Conservation (phyloP, 495 filamentous ascomycete species). For the Evernia prunastri region DNA sequence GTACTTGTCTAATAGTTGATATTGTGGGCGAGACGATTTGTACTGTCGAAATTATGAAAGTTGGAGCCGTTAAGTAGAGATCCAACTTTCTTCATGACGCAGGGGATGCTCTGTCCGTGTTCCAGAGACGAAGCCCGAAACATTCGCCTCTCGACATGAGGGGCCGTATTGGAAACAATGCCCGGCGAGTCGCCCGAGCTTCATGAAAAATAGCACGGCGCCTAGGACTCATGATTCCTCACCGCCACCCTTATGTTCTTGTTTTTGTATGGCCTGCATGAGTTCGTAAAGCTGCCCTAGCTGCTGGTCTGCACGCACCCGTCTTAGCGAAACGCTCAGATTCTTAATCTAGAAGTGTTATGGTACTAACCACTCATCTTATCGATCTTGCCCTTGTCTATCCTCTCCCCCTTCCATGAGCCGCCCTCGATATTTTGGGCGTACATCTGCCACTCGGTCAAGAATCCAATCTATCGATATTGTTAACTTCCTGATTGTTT, state of each 20-base stretch:
- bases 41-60: background rate
- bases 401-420: conserved; percentile 63
- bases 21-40: background rate
- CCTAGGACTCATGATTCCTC: conserved; percentile 10
- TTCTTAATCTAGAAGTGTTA: conserved; percentile 29
- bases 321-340: conserved; percentile 8
- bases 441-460: conserved; percentile 94
- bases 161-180: background rate
- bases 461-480: conserved; percentile 69
- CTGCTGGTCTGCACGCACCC: conserved; percentile 65
- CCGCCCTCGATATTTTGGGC: conserved; percentile 86
- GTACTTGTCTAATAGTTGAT: background rate
- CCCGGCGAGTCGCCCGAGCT: background rate
- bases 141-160: background rate
- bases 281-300: conserved; percentile 89
- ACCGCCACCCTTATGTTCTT: conserved; percentile 39
- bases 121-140: background rate
- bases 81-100: background rate
- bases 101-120: background rate
- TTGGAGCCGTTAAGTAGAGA: background rate
- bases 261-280: conserved; percentile 74
- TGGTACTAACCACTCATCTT: conserved; percentile 99
- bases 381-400: conserved; percentile 42
- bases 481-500: background rate
- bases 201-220: background rate